A percentile compares a stretch with the other conserved stretches of the same genome.
Evolutionary conservation across 345 rosid species (phyloP).

Genomic region (Bretschneidera sinensis): DNA sequence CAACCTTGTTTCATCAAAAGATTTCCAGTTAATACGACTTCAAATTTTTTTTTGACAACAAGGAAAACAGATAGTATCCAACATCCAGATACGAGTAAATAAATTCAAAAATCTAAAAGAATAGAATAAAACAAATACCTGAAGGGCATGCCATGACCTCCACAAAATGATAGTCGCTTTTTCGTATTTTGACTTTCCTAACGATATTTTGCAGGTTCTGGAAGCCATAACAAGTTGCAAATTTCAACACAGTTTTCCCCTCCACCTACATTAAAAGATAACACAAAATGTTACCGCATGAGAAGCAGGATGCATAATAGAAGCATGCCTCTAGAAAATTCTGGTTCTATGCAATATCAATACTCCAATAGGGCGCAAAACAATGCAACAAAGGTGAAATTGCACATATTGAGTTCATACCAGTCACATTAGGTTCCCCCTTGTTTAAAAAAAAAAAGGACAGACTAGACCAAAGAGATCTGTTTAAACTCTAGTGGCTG

Average conservation of each 20-base stretch:
- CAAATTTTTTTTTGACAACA: too few relatives aligned
- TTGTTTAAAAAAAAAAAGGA: too few relatives aligned
- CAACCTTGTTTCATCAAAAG: slow-evolving; percentile 44
- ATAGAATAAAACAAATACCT: slow-evolving; percentile 34
- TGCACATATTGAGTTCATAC: background rate
- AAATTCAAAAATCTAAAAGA: background rate
- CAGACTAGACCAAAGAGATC: background rate
- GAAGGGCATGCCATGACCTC: slow-evolving; percentile 99
- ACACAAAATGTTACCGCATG: slow-evolving; percentile 8
- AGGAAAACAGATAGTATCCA: too few relatives aligned
- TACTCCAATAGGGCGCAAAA: background rate
- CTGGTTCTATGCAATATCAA: background rate
- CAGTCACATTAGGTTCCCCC: background rate
- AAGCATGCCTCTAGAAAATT: background rate
- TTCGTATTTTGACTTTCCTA: slow-evolving; percentile 63
- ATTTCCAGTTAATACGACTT: background rate
- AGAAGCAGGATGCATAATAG: background rate
- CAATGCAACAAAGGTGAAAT: background rate
- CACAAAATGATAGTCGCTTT: slow-evolving; percentile 87
- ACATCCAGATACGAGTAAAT: background rate
- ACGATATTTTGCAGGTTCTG: slow-evolving; percentile 89
- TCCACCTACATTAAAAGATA: slow-evolving; percentile 50
- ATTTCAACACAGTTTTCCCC: slow-evolving; percentile 65
- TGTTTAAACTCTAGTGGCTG: background rate
- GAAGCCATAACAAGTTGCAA: slow-evolving; percentile 90